These are phyloP conservation scores for Aspergillus sp. DNA, from an alignment of 2,329 filamentous ascomycete species.

Conservation along the genomic window DNA sequence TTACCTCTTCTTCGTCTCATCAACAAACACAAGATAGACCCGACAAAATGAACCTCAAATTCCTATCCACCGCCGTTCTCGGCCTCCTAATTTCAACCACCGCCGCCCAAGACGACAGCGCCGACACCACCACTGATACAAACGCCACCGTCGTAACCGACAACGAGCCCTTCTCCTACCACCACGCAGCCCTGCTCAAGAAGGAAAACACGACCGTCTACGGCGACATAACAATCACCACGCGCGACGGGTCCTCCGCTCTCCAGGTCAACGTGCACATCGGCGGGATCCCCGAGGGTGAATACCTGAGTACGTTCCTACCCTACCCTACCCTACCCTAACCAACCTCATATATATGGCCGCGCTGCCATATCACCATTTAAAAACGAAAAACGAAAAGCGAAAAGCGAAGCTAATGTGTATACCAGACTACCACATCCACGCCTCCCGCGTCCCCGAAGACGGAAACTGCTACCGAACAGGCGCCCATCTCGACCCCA, in stretches of 20 bases:
- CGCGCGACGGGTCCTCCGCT: conserved; percentile 40
- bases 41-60: not conserved
- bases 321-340: not conserved
- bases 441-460: conserved; percentile 61
- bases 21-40: not conserved
- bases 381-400: too few species aligned
- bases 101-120: not conserved
- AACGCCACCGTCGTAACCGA: conserved; percentile 48
- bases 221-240: conserved; percentile 49
- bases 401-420: too few species aligned
- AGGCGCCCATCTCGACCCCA: conserved; percentile 70
- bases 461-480: conserved; percentile 72
- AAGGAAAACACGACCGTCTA: conserved; percentile 56
- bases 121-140: conserved; percentile 32
- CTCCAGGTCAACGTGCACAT: conserved; percentile 58
- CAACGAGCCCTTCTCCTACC: conserved; percentile 58
- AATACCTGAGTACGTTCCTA: conserved; percentile 62
- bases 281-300: conserved; percentile 56
- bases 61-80: not conserved
- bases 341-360: not conserved
- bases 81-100: conserved; percentile 11
- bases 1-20: not conserved
- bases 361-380: too few species aligned
- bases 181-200: conserved; percentile 58
- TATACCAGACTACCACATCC: conserved; percentile 67